A percentile compares a stretch with the other conserved stretches of the same genome.
Evolutionary conservation across 1,139 yeast species (phyloP).

Genomic region (Wickerhamomyces sp.): DNA sequence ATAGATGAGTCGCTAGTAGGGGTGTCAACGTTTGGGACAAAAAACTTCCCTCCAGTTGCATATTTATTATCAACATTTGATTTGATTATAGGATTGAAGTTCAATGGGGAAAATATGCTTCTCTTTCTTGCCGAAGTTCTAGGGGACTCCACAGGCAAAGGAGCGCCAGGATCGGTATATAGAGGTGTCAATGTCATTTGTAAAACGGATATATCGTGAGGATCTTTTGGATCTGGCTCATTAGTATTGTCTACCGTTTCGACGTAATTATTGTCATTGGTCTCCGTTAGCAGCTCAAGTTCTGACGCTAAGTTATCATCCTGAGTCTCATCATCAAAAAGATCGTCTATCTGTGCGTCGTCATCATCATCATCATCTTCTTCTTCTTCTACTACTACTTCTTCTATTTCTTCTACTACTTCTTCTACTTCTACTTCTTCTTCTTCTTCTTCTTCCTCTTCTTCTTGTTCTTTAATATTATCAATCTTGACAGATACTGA

Average conservation of each 20-base stretch:
- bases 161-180: constrained; percentile 83
- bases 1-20: constrained; percentile 14
- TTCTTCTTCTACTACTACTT: too few species aligned
- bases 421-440: too few species aligned
- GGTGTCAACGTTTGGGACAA: constrained; percentile 35
- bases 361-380: constrained; percentile 5
- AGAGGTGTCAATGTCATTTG: constrained; percentile 53
- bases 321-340: constrained; percentile 10
- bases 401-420: too few species aligned
- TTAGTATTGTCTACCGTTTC: neutral
- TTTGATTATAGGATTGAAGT: constrained; percentile 74
- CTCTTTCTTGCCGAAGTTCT: constrained; percentile 30
- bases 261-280: constrained; percentile 3
- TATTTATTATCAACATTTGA: constrained; percentile 77
- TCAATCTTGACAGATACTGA: constrained; percentile 1
- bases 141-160: constrained; percentile 67
- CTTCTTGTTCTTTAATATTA: too few species aligned
- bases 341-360: constrained; percentile 4
- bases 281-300: constrained; percentile 13
- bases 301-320: constrained; percentile 17
- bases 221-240: constrained; percentile 6
- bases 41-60: constrained; percentile 81
- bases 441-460: too few species aligned
- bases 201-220: constrained; percentile 50
- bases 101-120: constrained; percentile 75